Conservation (phyloP, 2,329 filamentous ascomycete genomes). For the Colletotrichum sp. region DNA sequence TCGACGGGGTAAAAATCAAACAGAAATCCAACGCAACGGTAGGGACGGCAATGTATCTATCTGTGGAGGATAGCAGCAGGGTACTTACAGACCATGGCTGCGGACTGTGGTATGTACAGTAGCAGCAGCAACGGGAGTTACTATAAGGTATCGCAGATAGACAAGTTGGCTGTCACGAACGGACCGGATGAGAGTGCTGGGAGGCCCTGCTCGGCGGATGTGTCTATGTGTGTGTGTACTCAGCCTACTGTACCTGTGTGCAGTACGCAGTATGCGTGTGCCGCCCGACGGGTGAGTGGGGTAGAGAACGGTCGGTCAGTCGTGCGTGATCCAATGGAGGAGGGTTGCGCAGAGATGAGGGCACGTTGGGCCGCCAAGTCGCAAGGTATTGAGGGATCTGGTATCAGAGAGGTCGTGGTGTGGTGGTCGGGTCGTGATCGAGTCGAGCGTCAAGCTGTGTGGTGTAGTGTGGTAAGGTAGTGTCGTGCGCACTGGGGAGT, state of each 20-base stretch:
- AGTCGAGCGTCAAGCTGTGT: background rate
- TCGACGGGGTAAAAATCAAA: background rate
- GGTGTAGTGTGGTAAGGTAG: background rate
- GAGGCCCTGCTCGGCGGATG: background rate
- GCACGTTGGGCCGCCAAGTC: slow-evolving; percentile 17
- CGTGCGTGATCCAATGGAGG: slow-evolving; percentile 8
- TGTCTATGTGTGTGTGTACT: background rate
- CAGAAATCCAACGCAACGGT: background rate
- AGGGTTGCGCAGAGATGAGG: background rate
- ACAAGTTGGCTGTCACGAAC: background rate
- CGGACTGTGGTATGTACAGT: background rate
- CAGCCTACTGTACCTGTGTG: background rate
- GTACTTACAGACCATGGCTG: slow-evolving; percentile 22
- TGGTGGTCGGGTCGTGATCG: slow-evolving; percentile 4
- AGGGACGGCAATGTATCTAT: background rate
- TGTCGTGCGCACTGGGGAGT: background rate
- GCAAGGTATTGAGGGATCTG: slow-evolving; percentile 10
- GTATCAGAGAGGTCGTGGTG: background rate
- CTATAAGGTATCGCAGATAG: background rate
- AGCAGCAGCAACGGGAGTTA: background rate
- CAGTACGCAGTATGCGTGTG: background rate
- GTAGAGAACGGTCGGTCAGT: slow-evolving; percentile 13
- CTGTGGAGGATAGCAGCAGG: background rate
- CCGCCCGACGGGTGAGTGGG: slow-evolving; percentile 15
- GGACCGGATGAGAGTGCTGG: background rate